Evolutionary conservation across 2,329 filamentous ascomycete genomes (phyloP), one percentile per base, ranked within the genome.

Genomic region (Aspergillus niger): DNA sequence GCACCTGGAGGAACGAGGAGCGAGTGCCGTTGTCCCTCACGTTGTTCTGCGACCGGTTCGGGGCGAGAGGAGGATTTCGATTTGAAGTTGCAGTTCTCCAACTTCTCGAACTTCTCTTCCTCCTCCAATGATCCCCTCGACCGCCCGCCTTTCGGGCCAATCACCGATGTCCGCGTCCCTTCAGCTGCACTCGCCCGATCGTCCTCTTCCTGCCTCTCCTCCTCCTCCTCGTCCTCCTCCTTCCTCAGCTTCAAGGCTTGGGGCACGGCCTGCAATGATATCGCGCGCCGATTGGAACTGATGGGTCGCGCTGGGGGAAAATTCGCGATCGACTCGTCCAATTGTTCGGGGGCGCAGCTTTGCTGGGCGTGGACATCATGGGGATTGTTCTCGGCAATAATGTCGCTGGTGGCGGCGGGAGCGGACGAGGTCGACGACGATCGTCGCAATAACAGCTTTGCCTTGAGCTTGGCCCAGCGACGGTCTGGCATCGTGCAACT

Each of bases 401-500:
- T 59, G 57, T 44, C 22, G 43, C 28, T 44, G 48, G 55, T 57
- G 58, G 57, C 44, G 59, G 63, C 59, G 38, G 58, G 51, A 26
- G 28, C 58, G 58, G 56, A 62, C 44, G 59, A 60, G 49, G 67
- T 70, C 36, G 75, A 75, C 63, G 74, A 74, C 70, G 74, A 73
- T 59, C 74, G 73, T 61, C 41, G 41, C 41, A 44, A 44, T 44
- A 76, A 67, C 60, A 77, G 69, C 63, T 74, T 76, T 39, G 72
- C 69, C 64, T 74, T 74, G 55, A 74, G 61, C 58, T 74, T 68
- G 65, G 71, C 70, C 65, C 74, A 75, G 36, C 74, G 68, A 49
- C 72, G 66, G 63, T 75, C 72, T 36, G 70, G 65, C 72, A 74
- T 74, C 49, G 60, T 74, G 41, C 41, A 47, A 32, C 7, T 55